These are phyloP conservation scores for Boletus tylopilopsis DNA, from an alignment of 768 basidiomycete genomes.

Conservation along the genomic window DNA sequence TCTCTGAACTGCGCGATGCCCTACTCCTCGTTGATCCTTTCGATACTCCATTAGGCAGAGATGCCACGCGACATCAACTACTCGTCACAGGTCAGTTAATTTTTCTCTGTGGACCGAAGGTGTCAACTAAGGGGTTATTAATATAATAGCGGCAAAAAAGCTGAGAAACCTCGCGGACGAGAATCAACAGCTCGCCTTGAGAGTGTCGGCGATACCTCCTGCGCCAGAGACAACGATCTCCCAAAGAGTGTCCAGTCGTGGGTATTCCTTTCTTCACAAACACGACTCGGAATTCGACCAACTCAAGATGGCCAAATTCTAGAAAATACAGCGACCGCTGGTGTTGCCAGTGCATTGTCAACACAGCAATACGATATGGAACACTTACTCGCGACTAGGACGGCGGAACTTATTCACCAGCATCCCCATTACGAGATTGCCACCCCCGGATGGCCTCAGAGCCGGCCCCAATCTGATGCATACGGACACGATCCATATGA, in stretches of 20 bases:
- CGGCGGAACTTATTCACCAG: slow-evolving; percentile 1
- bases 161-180: slow-evolving; percentile 33
- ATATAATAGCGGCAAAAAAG: slow-evolving; percentile 44
- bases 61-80: slow-evolving; percentile 29
- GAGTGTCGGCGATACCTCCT: slow-evolving; percentile 12
- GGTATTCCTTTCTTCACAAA: slow-evolving; percentile 2
- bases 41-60: slow-evolving; percentile 21
- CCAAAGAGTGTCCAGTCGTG: slow-evolving; percentile 2
- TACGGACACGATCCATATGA: slow-evolving; percentile 7
- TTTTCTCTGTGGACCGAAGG: neutral
- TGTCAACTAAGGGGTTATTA: slow-evolving; percentile 6
- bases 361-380: slow-evolving; percentile 3
- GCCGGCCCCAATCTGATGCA: neutral
- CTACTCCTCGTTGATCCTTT: slow-evolving; percentile 24
- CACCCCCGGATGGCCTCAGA: slow-evolving; percentile 7
- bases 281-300: no score
- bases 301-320: neutral
- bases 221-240: neutral
- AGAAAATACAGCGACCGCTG: slow-evolving; percentile 9
- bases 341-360: slow-evolving; percentile 1
- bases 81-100: slow-evolving; percentile 21
- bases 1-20: slow-evolving; percentile 27
- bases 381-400: slow-evolving; percentile 1
- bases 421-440: slow-evolving; percentile 1
- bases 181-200: slow-evolving; percentile 17